Base-by-base conservation (phyloP, 768 basidiomycete species). In the Mycena venus region DNA sequence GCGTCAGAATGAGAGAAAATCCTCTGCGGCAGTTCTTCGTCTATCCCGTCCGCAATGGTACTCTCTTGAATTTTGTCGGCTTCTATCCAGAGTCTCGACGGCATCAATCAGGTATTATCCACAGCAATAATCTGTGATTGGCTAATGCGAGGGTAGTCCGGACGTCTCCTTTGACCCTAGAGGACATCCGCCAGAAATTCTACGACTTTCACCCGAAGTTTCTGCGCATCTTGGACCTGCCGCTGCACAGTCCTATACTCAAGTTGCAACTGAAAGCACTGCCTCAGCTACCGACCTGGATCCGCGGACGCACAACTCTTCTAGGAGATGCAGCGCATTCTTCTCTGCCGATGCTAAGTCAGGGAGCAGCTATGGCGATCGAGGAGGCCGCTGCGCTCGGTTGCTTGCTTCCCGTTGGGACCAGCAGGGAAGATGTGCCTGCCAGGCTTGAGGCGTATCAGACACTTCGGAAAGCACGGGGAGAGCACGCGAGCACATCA, bases 341-440 rank as follows among this genome's bases (percentile, higher is more conserved):
- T 0, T 81, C 80, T 47, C 72, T 75, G 0, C 79, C 81, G 11
- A 67, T 79, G n/a, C 53, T 78, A 19, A 80, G 76, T 6, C 77
- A 79, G 44, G 79, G 80, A 8, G 78, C 78, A 15, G 81, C 78
- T 11, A 80, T 81, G 68, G 81, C 79, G 12, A 71, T 80, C 44
- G 81, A 82, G 59, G 80, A 75, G 19, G 76, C 67, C 0, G 74
- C 15, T 11, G 10, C 60, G 23, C 68, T 76, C 9, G 75, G 56
- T n/a, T 32, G 55, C 11, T 31, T 76, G 38, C 38, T 76, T 49
- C 68, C 75, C 2, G 15, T 31, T 1, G 75, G 72, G 21, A 73
- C 63, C 4, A 65, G 62, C 12, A 49, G 12, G 11, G 70, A 65
- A 5, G 63, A 76, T 15, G 56, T 76, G 2, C 62, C 70, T 5